Conservation (phyloP, 169 alveolate species). For the Eimeria necatrix region DNA sequence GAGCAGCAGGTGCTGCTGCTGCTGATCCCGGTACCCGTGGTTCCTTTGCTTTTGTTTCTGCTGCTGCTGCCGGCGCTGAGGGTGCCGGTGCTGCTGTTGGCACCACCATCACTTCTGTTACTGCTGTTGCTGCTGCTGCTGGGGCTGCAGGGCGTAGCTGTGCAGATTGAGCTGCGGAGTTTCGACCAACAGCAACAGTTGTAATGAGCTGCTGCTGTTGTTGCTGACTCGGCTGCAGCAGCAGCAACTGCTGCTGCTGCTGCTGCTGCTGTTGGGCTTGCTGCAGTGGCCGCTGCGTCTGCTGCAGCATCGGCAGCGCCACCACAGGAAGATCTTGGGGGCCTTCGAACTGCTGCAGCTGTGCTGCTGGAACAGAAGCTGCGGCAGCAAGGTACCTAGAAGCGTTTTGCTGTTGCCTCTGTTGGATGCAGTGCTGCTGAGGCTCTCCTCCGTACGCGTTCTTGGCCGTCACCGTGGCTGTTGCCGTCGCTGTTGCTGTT, state of each 20-base stretch:
- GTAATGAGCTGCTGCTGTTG: neutral
- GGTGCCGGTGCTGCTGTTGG: neutral
- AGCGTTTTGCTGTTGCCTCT: neutral
- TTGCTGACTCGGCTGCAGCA: neutral
- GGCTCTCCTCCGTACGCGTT: neutral
- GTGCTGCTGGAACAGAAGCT: neutral
- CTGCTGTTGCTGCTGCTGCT: conserved; percentile 43
- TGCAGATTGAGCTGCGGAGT: neutral
- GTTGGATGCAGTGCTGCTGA: neutral
- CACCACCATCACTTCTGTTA: neutral
- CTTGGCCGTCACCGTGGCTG: neutral
- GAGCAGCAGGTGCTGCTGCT: neutral
- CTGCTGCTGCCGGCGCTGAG: neutral
- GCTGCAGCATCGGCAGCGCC: conserved; percentile 16
- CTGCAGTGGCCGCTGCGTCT: conserved; percentile 14
- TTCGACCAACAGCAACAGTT: neutral
- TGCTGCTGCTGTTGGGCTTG: neutral
- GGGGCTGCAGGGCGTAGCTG: neutral
- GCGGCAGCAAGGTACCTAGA: neutral
- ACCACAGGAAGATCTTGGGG: neutral
- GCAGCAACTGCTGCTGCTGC: conserved; percentile 33
- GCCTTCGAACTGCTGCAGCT: neutral
- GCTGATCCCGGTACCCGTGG: neutral
- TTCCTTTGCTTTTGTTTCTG: neutral
- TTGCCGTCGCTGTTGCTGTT: neutral